Evolutionary conservation across 2,329 filamentous ascomycete genomes (phyloP).

Genomic region (Cadophora gregata): DNA sequence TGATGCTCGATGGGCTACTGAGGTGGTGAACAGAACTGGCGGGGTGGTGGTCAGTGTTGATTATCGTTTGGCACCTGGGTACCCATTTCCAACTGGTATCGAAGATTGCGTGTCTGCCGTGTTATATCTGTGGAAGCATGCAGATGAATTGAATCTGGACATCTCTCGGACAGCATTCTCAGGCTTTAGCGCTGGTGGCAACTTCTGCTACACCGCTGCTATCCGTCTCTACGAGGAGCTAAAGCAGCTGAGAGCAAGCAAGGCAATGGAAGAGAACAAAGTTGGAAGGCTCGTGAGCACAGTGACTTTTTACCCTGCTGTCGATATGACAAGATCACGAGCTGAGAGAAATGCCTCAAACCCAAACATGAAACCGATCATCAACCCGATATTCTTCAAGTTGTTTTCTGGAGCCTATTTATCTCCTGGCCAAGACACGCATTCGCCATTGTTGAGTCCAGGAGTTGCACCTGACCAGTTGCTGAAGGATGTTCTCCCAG

Average conservation of each 20-base stretch:
- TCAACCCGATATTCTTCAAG: constrained; percentile 17
- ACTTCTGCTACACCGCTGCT: constrained; percentile 28
- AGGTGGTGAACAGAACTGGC: constrained; percentile 54
- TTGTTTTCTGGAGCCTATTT: constrained; percentile 32
- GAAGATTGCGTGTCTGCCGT: constrained; percentile 59
- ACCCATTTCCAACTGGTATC: constrained; percentile 66
- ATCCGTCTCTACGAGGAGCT: constrained; percentile 28
- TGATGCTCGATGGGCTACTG: constrained; percentile 63
- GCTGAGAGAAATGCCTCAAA: constrained; percentile 25
- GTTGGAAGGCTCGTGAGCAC: constrained; percentile 26
- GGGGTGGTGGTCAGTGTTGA: constrained; percentile 64
- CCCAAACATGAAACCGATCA: constrained; percentile 24
- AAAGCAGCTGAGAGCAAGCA: neutral
- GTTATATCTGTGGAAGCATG: constrained; percentile 45
- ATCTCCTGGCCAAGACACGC: constrained; percentile 22
- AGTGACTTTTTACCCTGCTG: constrained; percentile 29
- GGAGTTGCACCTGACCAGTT: constrained; percentile 32
- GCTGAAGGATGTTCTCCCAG: constrained; percentile 32
- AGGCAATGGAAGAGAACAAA: neutral
- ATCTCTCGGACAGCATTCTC: constrained; percentile 48
- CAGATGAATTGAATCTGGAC: constrained; percentile 32
- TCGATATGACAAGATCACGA: constrained; percentile 27
- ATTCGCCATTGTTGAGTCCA: constrained; percentile 28
- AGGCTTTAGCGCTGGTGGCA: constrained; percentile 54
- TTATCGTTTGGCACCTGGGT: constrained; percentile 67